These are phyloP conservation scores for Fraxinus platypoda DNA, from an alignment of 305 asterid species.

Conservation along the genomic window DNA sequence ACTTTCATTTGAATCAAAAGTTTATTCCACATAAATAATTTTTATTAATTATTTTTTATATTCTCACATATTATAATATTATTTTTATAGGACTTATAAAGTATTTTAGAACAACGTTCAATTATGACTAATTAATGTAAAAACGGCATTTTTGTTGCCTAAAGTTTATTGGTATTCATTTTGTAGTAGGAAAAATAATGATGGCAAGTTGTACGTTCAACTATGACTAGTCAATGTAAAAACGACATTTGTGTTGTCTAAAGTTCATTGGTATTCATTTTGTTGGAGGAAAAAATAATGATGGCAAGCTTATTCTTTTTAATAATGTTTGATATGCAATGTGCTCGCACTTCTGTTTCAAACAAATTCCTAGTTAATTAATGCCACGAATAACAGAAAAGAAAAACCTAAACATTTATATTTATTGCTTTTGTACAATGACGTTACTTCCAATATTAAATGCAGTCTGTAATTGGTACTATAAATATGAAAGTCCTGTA, in stretches of 20 bases:
- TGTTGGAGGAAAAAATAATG: neutral
- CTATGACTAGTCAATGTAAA: too few relatives aligned
- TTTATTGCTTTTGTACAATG: neutral
- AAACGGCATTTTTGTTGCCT: too few relatives aligned
- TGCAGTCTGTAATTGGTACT: slow-evolving; percentile 9
- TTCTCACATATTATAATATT: too few relatives aligned
- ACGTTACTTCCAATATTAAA: slow-evolving; percentile 43
- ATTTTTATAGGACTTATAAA: too few relatives aligned
- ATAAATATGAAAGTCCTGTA: slow-evolving; percentile 27
- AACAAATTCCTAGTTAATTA: neutral
- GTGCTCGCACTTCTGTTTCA: neutral
- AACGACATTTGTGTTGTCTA: neutral
- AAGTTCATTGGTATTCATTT: neutral
- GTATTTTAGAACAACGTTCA: too few relatives aligned
- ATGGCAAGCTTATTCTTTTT: neutral
- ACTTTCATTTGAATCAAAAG: too few relatives aligned
- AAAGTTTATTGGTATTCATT: neutral
- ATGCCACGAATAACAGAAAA: neutral
- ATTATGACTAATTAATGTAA: too few relatives aligned
- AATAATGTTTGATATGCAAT: neutral
- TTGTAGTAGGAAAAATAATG: neutral
- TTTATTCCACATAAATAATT: too few relatives aligned
- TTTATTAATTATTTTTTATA: too few relatives aligned
- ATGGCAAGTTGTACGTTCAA: neutral
- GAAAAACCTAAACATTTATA: neutral